These are phyloP conservation scores for Lecanicillium sp. DNA, from an alignment of 2,329 filamentous ascomycete genomes.

Conservation along the genomic window DNA sequence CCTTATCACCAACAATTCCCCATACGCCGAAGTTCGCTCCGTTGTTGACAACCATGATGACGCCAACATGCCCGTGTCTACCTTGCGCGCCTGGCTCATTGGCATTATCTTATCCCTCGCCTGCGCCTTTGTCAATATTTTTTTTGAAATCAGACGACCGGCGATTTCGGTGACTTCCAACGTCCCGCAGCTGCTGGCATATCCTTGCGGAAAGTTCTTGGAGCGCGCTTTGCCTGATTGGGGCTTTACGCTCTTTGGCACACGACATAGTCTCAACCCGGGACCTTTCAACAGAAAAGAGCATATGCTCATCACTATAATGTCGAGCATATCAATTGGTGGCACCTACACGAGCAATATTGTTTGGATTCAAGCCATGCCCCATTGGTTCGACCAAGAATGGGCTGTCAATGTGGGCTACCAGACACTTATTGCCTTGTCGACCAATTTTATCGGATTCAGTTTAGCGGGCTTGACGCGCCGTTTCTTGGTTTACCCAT, in stretches of 20 bases:
- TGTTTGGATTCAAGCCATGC: constrained; percentile 28
- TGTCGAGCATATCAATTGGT: constrained; percentile 43
- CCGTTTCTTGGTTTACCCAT: constrained; percentile 39
- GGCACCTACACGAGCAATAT: constrained; percentile 36
- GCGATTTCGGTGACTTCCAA: constrained; percentile 29
- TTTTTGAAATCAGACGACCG: constrained; percentile 33
- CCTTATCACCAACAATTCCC: constrained; percentile 24
- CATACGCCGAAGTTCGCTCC: constrained; percentile 34
- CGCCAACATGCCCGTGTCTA: constrained; percentile 28
- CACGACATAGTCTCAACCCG: constrained; percentile 34
- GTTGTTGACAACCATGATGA: constrained; percentile 36
- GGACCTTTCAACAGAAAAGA: constrained; percentile 46
- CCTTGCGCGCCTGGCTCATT: constrained; percentile 30
- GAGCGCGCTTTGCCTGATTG: constrained; percentile 24
- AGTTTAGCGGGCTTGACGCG: constrained; percentile 39
- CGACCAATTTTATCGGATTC: constrained; percentile 43
- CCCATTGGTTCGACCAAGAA: constrained; percentile 11
- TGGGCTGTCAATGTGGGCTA: constrained; percentile 26
- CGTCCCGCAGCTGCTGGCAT: constrained; percentile 31
- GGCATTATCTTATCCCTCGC: constrained; percentile 25
- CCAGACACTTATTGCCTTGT: constrained; percentile 35
- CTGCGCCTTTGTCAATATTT: constrained; percentile 22
- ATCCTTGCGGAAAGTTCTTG: constrained; percentile 27
- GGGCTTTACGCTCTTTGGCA: constrained; percentile 25
- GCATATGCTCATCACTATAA: constrained; percentile 45